phyloP scores from a whole-genome alignment of 2,329 filamentous ascomycete genomes.

The Ophiostoma sp. region DNA sequence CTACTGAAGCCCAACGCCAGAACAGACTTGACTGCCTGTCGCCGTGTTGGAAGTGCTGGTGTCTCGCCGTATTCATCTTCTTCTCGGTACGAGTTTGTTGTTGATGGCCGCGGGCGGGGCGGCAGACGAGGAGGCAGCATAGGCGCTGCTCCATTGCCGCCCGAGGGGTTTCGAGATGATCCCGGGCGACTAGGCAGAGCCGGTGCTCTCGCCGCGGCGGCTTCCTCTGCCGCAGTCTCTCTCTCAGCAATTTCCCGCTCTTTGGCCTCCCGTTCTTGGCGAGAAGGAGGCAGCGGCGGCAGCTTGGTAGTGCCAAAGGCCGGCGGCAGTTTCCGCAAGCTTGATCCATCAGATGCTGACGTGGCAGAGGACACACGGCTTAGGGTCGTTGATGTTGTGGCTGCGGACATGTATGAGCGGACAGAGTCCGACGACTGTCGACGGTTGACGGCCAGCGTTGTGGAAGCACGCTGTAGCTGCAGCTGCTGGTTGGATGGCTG shows the following conservation, averaged over 20 bases:
- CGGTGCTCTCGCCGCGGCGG: slow-evolving; percentile 4
- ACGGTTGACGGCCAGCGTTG: slow-evolving; percentile 33
- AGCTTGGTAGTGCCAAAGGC: slow-evolving; percentile 52
- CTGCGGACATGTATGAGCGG: slow-evolving; percentile 48
- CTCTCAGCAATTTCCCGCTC: not conserved
- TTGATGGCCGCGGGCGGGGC: slow-evolving; percentile 41
- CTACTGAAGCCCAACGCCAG: slow-evolving; percentile 32
- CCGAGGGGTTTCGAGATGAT: not conserved
- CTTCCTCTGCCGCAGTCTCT: not conserved
- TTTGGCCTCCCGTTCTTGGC: slow-evolving; percentile 47
- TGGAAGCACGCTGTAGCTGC: slow-evolving; percentile 29
- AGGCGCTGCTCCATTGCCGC: not conserved
- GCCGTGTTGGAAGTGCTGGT: slow-evolving; percentile 40
- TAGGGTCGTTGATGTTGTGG: slow-evolving; percentile 41
- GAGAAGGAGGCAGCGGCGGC: slow-evolving; percentile 52
- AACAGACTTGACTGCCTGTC: slow-evolving; percentile 36
- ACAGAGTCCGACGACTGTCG: slow-evolving; percentile 56
- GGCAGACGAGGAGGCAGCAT: slow-evolving; percentile 20
- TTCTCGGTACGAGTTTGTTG: not conserved
- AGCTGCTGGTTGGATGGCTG: slow-evolving; percentile 41
- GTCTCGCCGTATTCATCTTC: slow-evolving; percentile 46
- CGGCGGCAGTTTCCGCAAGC: slow-evolving; percentile 50
- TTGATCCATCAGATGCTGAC: slow-evolving; percentile 33
- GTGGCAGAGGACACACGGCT: slow-evolving; percentile 45
- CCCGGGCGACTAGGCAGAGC: slow-evolving; percentile 22